Percentiles rank a stretch among this genome's conserved stretches.
These are phyloP conservation scores for Chlorociboria aeruginascens DNA, from an alignment of 495 filamentous ascomycete genomes.

Conservation along the genomic window DNA sequence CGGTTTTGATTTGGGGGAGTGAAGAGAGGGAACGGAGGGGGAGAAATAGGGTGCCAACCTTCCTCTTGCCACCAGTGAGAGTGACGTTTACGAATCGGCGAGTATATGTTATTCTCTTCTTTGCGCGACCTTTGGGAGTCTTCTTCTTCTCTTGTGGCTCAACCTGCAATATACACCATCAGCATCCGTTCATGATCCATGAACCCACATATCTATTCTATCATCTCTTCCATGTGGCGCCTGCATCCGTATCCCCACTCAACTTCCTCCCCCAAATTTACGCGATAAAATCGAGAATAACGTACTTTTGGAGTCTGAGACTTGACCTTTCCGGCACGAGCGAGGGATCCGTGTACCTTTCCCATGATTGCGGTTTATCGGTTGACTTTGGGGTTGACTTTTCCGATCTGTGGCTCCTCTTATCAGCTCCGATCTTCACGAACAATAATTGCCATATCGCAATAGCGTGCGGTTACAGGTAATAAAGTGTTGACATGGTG, in stretches of 20 bases:
- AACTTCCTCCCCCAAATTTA: not conserved
- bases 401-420: constrained; percentile 4
- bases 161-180: constrained; percentile 38
- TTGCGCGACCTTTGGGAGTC: constrained; percentile 92
- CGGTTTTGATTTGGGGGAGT: not conserved
- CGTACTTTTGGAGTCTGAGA: constrained; percentile 82
- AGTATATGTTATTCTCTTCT: constrained; percentile 96
- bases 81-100: constrained; percentile 99
- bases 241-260: not conserved
- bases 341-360: constrained; percentile 86
- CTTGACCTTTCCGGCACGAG: constrained; percentile 96
- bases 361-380: constrained; percentile 56
- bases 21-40: not conserved
- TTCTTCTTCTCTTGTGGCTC: constrained; percentile 88
- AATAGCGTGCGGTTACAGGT: not conserved
- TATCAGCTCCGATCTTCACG: too few relatives aligned
- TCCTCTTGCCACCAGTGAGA: constrained; percentile 97
- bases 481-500: not conserved
- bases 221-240: not conserved
- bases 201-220: not conserved
- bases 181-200: constrained; percentile 6
- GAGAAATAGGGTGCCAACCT: constrained; percentile 41
- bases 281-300: constrained; percentile 8
- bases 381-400: not conserved
- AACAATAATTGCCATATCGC: too few relatives aligned